phyloP scores from a whole-genome alignment of 345 rosid species.

The Brassica rapa region DNA sequence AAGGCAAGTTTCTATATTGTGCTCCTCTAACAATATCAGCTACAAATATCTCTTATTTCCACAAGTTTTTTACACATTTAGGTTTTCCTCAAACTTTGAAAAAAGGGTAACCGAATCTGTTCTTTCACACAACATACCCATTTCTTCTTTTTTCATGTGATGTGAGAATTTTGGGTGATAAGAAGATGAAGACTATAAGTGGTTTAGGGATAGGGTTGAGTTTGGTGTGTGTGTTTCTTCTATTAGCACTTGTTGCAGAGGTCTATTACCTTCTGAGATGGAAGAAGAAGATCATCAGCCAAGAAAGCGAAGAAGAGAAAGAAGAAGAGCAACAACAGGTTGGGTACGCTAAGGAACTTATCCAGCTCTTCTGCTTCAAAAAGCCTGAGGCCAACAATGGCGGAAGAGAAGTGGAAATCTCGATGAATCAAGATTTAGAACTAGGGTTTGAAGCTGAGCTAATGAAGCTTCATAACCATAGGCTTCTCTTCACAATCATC shows the following conservation, averaged over 20 bases:
- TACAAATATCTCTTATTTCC: slow-evolving; percentile 25
- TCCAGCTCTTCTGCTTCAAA: slow-evolving; percentile 65
- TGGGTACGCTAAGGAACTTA: slow-evolving; percentile 56
- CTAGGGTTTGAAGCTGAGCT: slow-evolving; percentile 72
- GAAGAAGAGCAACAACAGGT: slow-evolving; percentile 36
- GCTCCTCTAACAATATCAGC: slow-evolving; percentile 16
- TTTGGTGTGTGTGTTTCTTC: slow-evolving; percentile 67
- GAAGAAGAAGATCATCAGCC: slow-evolving; percentile 62
- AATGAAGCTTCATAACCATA: slow-evolving; percentile 91
- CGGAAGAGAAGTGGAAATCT: slow-evolving; percentile 15
- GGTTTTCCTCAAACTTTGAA: neutral
- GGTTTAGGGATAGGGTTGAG: slow-evolving; percentile 77
- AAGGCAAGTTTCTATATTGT: slow-evolving; percentile 37
- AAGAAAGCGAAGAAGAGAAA: slow-evolving; percentile 49
- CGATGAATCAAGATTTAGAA: slow-evolving; percentile 52
- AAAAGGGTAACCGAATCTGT: slow-evolving; percentile 18
- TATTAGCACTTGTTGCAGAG: slow-evolving; percentile 71
- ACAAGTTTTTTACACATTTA: slow-evolving; percentile 16
- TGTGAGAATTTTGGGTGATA: slow-evolving; percentile 46
- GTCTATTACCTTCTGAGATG: slow-evolving; percentile 79
- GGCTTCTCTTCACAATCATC: slow-evolving; percentile 91
- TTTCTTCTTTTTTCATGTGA: slow-evolving; percentile 35
- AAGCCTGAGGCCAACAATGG: slow-evolving; percentile 42
- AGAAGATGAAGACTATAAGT: slow-evolving; percentile 60
- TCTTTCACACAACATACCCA: neutral